Conservation (phyloP, 1,284 basidiomycete species). For the Naganishia albida region DNA sequence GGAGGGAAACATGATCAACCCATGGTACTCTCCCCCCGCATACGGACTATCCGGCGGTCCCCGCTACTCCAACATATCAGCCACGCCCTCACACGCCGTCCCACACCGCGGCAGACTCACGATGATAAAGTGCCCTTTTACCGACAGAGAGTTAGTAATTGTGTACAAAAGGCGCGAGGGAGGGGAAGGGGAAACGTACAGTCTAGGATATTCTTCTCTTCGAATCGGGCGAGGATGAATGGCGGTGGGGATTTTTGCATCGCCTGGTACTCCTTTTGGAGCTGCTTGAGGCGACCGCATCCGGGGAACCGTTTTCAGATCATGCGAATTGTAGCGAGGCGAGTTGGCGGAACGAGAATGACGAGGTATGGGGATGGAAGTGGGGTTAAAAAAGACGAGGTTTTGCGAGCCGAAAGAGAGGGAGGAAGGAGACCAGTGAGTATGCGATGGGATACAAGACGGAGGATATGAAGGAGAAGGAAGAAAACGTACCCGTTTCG, state of each 20-base stretch:
- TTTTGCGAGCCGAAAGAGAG: neutral
- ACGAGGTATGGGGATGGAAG: neutral
- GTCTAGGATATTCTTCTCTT: slow-evolving; percentile 89
- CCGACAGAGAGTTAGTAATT: neutral
- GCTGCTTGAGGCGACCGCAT: slow-evolving; percentile 58
- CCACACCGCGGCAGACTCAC: slow-evolving; percentile 56
- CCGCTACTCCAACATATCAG: no score
- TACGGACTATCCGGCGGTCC: slow-evolving; percentile 91
- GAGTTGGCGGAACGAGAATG: no score
- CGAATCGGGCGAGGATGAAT: slow-evolving; percentile 88
- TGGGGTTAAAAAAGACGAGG: neutral
- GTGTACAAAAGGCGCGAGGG: neutral
- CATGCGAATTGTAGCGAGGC: neutral
- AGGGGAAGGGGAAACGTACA: slow-evolving; percentile 42
- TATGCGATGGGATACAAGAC: neutral
- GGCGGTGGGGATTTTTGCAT: slow-evolving; percentile 94
- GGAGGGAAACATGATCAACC: slow-evolving; percentile 70
- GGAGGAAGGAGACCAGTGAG: slow-evolving; percentile 10
- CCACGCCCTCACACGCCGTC: no score
- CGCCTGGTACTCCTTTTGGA: slow-evolving; percentile 82
- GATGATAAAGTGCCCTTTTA: slow-evolving; percentile 84
- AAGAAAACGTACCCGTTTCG: slow-evolving; percentile 52
- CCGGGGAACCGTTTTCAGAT: no score
- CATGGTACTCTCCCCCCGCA: slow-evolving; percentile 90
- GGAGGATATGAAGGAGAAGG: neutral